A percentile compares a stretch with the other conserved stretches of the same genome.
These are phyloP conservation scores for Phlyctochytrium arcticum DNA, from an alignment of 192 early-diverging fungal genomes.

Conservation along the genomic window DNA sequence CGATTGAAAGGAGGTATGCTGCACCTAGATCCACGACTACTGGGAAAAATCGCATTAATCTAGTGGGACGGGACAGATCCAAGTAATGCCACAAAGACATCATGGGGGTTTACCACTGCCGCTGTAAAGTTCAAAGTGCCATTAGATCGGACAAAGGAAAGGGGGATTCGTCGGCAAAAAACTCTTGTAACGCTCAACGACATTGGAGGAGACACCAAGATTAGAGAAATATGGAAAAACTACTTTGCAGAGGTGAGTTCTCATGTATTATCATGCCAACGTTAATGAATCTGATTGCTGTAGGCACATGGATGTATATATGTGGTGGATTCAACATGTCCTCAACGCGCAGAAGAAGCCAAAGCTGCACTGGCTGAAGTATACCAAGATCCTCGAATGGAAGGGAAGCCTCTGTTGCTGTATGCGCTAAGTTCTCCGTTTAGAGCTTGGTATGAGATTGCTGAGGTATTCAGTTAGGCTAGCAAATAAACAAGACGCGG, in stretches of 20 bases:
- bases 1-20: conserved; percentile 19
- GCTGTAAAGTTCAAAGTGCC: neutral
- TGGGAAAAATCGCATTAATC: neutral
- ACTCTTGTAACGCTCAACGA: conserved; percentile 16
- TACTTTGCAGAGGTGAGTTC: conserved; percentile 28
- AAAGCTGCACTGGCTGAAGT: neutral
- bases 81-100: conserved; percentile 2
- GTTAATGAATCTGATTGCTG: neutral
- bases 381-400: conserved; percentile 14
- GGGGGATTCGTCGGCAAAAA: neutral
- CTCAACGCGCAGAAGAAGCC: conserved; percentile 8
- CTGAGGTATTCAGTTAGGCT: too few species aligned
- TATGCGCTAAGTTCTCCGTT: neutral
- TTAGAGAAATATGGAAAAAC: conserved; percentile 31
- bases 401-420: conserved; percentile 28
- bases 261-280: neutral
- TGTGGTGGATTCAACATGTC: conserved; percentile 19
- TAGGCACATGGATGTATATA: conserved; percentile 24
- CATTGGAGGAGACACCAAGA: conserved; percentile 22
- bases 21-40: neutral
- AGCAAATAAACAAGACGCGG: conserved; percentile 27
- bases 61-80: neutral
- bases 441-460: neutral
- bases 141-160: neutral
- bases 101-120: conserved; percentile 23